Conservation (phyloP, 352 stramenopile species). For the Pythium apleroticum region DNA sequence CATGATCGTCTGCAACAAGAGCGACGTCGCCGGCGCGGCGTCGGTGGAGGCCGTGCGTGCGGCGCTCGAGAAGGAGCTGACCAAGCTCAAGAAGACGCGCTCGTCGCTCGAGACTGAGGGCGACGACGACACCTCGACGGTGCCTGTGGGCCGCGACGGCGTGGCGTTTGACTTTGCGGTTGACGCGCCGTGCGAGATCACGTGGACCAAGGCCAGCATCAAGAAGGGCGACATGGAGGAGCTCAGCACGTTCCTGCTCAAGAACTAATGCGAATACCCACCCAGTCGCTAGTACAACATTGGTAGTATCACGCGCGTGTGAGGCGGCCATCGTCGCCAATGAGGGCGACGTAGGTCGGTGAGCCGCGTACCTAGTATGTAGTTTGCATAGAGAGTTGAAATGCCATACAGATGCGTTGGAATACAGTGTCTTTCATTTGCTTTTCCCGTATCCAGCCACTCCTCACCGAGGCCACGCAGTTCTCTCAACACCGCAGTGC, state of each 20-base stretch:
- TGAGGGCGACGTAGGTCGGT: too few species aligned
- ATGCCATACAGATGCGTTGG: background rate
- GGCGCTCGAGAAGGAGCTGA: constrained; percentile 79
- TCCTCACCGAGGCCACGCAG: too few species aligned
- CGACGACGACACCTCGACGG: constrained; percentile 59
- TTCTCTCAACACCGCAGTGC: too few species aligned
- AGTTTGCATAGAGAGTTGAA: constrained; percentile 3
- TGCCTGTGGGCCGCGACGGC: constrained; percentile 78
- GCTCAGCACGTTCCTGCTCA: constrained; percentile 68
- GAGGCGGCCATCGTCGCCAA: too few species aligned
- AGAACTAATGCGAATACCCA: constrained; percentile 46
- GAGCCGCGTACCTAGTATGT: background rate
- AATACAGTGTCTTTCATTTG: background rate
- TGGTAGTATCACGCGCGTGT: too few species aligned
- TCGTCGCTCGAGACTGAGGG: constrained; percentile 84
- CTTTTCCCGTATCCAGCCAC: too few species aligned
- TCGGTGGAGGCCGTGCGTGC: constrained; percentile 52
- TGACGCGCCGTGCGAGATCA: constrained; percentile 77
- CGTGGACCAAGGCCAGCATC: constrained; percentile 71
- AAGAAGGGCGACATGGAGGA: constrained; percentile 64
- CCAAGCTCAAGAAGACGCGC: constrained; percentile 83
- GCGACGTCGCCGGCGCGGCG: constrained; percentile 45
- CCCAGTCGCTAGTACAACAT: too few species aligned
- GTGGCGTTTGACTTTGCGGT: constrained; percentile 76
- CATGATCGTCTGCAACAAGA: constrained; percentile 87